Evolutionary conservation across 2,329 filamentous ascomycete species (phyloP).

Genomic region (Fonsecaea pugnacius): DNA sequence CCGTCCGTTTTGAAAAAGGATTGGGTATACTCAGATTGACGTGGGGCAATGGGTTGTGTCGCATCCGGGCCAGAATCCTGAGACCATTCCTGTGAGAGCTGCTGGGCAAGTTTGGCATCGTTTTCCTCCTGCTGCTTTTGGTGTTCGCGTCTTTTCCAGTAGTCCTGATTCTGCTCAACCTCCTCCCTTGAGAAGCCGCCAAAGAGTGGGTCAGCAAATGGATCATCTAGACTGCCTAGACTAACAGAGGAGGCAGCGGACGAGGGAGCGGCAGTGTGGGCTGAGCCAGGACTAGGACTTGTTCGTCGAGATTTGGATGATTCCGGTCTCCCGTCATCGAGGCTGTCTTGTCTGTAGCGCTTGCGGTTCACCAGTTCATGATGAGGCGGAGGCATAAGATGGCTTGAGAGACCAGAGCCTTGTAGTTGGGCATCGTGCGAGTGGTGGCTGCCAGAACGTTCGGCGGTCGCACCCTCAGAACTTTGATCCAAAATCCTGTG

Average conservation of each 20-base stretch:
- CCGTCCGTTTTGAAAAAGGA: conserved; percentile 32
- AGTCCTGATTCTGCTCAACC: conserved; percentile 22
- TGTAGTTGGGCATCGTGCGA: neutral
- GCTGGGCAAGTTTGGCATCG: conserved; percentile 44
- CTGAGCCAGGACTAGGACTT: conserved; percentile 27
- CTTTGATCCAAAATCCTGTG: neutral
- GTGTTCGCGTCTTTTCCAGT: conserved; percentile 30
- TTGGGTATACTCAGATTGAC: conserved; percentile 28
- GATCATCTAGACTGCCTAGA: conserved; percentile 32
- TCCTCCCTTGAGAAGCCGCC: conserved; percentile 27
- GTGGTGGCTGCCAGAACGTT: conserved; percentile 3
- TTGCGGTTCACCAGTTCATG: conserved; percentile 30
- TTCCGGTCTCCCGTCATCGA: conserved; percentile 14
- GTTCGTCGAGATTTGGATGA: conserved; percentile 36
- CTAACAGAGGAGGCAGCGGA: conserved; percentile 23
- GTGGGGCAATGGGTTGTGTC: conserved; percentile 3
- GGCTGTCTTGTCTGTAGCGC: conserved; percentile 29
- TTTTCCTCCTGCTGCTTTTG: conserved; percentile 36
- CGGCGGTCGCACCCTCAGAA: neutral
- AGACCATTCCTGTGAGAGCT: conserved; percentile 42
- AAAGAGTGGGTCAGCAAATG: conserved; percentile 24
- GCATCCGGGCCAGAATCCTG: conserved; percentile 25
- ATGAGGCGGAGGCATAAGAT: conserved; percentile 16
- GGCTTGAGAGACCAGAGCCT: neutral
- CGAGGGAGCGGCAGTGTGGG: conserved; percentile 24